Percentiles rank a stretch among this genome's conserved stretches.
These are phyloP conservation scores for Sporothrix brasiliensis DNA, from an alignment of 2,329 filamentous ascomycete genomes.

Conservation along the genomic window DNA sequence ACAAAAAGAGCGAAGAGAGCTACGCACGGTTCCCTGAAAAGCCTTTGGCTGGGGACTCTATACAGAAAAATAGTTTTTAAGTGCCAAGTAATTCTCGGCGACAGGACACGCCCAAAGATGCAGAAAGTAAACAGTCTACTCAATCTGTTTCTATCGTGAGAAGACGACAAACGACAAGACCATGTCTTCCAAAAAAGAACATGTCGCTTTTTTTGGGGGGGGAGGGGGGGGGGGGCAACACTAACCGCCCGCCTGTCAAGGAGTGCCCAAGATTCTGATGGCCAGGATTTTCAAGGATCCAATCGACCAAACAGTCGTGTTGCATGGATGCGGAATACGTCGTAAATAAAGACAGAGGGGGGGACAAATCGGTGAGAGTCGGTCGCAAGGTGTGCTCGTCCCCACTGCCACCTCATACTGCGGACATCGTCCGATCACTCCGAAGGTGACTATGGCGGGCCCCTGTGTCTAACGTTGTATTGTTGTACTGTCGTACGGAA, in stretches of 20 bases:
- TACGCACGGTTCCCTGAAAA: no score
- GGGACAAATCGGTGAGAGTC: not conserved
- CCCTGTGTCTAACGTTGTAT: slow-evolving; percentile 16
- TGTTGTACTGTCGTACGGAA: not conserved
- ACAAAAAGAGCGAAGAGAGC: no score
- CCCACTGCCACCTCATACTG: not conserved
- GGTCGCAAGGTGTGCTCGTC: not conserved
- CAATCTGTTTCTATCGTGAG: no score
- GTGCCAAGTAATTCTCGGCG: no score
- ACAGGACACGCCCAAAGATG: not conserved
- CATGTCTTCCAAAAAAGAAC: not conserved
- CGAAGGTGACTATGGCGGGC: slow-evolving; percentile 3
- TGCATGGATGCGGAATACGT: not conserved
- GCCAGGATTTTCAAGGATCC: not conserved
- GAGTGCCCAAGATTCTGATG: not conserved
- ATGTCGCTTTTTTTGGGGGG: slow-evolving; percentile 11
- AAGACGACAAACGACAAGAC: no score
- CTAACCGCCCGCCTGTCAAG: slow-evolving; percentile 5
- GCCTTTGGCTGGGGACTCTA: no score
- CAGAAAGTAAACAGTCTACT: no score
- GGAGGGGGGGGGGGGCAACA: no score
- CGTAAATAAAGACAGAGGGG: not conserved
- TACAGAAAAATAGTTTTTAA: no score
- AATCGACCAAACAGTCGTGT: slow-evolving; percentile 21
- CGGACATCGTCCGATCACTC: not conserved